Conservation (phyloP, 805 yeast species). For the Diddensiella santjacobensis region DNA sequence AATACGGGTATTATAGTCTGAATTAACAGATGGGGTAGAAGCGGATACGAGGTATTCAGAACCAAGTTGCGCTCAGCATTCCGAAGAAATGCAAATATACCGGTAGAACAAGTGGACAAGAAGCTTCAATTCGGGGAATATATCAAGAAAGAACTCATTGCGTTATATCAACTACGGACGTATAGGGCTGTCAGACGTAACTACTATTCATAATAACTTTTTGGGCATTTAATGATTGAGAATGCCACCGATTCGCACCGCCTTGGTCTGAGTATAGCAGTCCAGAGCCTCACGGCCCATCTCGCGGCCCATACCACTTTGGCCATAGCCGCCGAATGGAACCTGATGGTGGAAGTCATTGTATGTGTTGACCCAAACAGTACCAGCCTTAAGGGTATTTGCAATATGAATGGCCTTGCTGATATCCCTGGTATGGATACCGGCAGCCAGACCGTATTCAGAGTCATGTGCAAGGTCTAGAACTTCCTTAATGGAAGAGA, state of each 20-base stretch:
- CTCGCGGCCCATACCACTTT: slow-evolving; percentile 80
- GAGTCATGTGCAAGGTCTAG: slow-evolving; percentile 66
- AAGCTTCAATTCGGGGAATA: slow-evolving; percentile 36
- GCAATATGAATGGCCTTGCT: slow-evolving; percentile 63
- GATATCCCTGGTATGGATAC: slow-evolving; percentile 68
- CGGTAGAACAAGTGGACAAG: slow-evolving; percentile 29
- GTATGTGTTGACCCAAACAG: slow-evolving; percentile 69
- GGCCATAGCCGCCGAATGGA: slow-evolving; percentile 80
- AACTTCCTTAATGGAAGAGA: slow-evolving; percentile 64
- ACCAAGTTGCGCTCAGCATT: slow-evolving; percentile 32
- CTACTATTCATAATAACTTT: slow-evolving; percentile 21
- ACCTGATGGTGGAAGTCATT: slow-evolving; percentile 63
- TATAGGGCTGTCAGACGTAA: slow-evolving; percentile 36
- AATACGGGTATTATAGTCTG: background rate
- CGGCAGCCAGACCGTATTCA: slow-evolving; percentile 81
- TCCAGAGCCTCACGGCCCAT: slow-evolving; percentile 70
- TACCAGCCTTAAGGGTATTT: slow-evolving; percentile 58
- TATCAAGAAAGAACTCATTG: slow-evolving; percentile 37
- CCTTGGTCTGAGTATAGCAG: slow-evolving; percentile 70
- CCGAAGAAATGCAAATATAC: slow-evolving; percentile 26
- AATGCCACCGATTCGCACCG: slow-evolving; percentile 53
- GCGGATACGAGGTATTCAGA: slow-evolving; percentile 32
- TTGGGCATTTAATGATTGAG: background rate
- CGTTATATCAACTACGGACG: slow-evolving; percentile 34
- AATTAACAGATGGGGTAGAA: slow-evolving; percentile 11